A percentile compares a stretch with the other conserved stretches of the same genome.
phyloP scores from a whole-genome alignment of 2,329 filamentous ascomycete genomes.

The Fusarium austroafricanum region DNA sequence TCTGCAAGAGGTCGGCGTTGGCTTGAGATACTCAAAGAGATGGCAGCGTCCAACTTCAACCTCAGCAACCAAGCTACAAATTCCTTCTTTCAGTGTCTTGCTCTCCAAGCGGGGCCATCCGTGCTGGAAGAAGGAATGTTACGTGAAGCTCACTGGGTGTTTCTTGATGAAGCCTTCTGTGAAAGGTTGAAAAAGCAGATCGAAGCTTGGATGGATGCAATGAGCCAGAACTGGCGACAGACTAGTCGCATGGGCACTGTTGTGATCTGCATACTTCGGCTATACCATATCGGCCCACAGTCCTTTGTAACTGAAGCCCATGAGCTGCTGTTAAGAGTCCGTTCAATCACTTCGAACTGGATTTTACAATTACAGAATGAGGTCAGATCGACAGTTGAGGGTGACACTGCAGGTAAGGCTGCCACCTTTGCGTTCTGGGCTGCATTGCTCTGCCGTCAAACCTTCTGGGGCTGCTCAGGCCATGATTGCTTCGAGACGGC shows the following conservation, averaged over 20 bases:
- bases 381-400: slow-evolving; percentile 53
- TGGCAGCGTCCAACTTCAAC: slow-evolving; percentile 67
- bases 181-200: slow-evolving; percentile 60
- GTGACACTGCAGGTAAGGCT: slow-evolving; percentile 49
- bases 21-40: slow-evolving; percentile 61
- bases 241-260: slow-evolving; percentile 67
- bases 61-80: slow-evolving; percentile 66
- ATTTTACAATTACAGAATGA: slow-evolving; percentile 59
- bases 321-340: slow-evolving; percentile 54
- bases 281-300: slow-evolving; percentile 33
- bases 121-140: slow-evolving; percentile 46
- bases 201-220: slow-evolving; percentile 53
- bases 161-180: slow-evolving; percentile 64
- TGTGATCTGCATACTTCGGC: slow-evolving; percentile 62
- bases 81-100: slow-evolving; percentile 62
- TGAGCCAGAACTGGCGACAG: slow-evolving; percentile 70
- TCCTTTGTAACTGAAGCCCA: slow-evolving; percentile 36
- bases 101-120: slow-evolving; percentile 65
- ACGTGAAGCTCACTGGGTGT: slow-evolving; percentile 61
- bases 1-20: slow-evolving; percentile 61
- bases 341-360: slow-evolving; percentile 63
- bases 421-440: slow-evolving; percentile 62
- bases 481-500: background rate
- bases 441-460: slow-evolving; percentile 65
- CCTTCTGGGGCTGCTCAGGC: slow-evolving; percentile 40